A percentile compares a stretch with the other conserved stretches of the same genome.
Conservation (phyloP, 1,284 basidiomycete species). For the Sphaerobolus stellatus region DNA sequence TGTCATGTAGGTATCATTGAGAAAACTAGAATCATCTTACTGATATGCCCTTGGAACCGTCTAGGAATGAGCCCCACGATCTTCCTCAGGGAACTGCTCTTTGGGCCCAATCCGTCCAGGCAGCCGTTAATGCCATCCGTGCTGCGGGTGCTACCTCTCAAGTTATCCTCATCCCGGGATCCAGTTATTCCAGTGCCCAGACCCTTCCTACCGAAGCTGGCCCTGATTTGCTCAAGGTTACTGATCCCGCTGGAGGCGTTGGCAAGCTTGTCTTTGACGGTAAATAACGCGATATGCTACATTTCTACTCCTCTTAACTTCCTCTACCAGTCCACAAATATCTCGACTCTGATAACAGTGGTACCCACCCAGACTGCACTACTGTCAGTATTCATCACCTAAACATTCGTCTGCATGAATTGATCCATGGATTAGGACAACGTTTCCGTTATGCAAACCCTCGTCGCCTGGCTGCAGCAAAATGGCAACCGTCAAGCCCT, state of each 20-base stretch:
- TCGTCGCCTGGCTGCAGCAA: constrained; percentile 46
- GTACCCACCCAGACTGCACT: constrained; percentile 49
- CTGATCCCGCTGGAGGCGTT: constrained; percentile 51
- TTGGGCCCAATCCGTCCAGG: constrained; percentile 48
- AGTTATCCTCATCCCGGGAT: constrained; percentile 50
- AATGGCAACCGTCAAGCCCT: constrained; percentile 57
- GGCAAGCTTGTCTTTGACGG: constrained; percentile 58
- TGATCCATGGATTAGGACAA: constrained; percentile 37
- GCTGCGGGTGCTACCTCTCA: constrained; percentile 47
- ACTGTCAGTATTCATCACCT: constrained; percentile 34
- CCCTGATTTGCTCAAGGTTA: constrained; percentile 49
- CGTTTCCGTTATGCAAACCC: constrained; percentile 43
- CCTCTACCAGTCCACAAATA: constrained; percentile 61
- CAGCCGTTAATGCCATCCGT: constrained; percentile 50
- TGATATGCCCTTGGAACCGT: neutral
- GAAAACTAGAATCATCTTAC: neutral
- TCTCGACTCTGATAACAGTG: constrained; percentile 58
- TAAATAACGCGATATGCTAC: constrained; percentile 18
- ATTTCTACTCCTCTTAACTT: constrained; percentile 21
- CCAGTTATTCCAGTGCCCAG: constrained; percentile 44
- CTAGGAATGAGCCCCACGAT: constrained; percentile 50
- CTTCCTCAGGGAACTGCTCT: constrained; percentile 37
- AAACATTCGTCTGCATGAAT: neutral
- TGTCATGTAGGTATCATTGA: constrained; percentile 37
- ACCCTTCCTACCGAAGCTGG: constrained; percentile 52